Evolutionary conservation across 257 asterid genomes (phyloP).

Genomic region (Solanum sejunctum): DNA sequence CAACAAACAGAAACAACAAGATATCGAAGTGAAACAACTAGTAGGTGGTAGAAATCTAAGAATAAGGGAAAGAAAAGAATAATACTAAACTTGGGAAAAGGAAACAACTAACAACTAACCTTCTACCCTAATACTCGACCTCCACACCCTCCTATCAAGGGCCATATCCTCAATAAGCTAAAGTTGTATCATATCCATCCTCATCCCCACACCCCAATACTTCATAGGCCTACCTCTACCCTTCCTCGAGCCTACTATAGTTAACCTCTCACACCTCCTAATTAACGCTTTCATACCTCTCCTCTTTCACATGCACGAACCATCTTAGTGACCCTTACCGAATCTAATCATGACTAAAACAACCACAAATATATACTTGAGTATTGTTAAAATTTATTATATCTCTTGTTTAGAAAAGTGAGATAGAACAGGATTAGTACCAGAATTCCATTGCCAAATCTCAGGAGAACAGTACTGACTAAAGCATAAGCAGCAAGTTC

Average conservation of each 20-base stretch:
- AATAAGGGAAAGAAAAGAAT: background rate
- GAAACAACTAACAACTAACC: background rate
- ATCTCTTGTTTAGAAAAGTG: background rate
- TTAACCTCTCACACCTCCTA: background rate
- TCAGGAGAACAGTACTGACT: constrained; percentile 29
- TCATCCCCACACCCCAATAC: background rate
- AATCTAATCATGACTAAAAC: background rate
- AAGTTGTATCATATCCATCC: background rate
- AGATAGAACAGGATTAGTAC: background rate
- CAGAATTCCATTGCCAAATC: constrained; percentile 41
- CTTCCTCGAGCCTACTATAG: background rate
- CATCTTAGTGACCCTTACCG: background rate
- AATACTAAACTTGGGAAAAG: background rate
- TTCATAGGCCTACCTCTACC: background rate
- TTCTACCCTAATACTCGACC: background rate
- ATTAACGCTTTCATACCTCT: background rate
- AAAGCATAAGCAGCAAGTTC: constrained; percentile 47
- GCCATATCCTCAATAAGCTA: background rate
- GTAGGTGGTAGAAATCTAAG: background rate
- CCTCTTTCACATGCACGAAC: background rate
- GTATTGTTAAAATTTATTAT: background rate
- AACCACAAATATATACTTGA: background rate
- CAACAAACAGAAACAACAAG: background rate
- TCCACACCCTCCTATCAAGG: background rate
- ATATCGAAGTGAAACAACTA: background rate